Evolutionary conservation across 1,139 yeast genomes (phyloP).

Genomic region (Scheffersomyces segobiensis): DNA sequence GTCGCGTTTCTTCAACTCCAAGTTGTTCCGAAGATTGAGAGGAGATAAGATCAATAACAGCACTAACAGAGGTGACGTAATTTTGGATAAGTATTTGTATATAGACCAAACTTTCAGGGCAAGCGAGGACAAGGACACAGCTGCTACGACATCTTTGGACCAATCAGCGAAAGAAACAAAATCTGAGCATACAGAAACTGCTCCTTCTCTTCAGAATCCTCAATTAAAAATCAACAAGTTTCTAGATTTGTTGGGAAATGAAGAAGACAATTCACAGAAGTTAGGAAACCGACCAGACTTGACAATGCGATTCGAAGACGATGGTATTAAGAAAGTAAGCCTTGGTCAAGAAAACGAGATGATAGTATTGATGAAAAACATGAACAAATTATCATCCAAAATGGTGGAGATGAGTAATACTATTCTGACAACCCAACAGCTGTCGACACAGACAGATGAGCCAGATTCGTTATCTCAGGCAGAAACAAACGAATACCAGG

Average conservation of each 20-base stretch:
- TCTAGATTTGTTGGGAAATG: slow-evolving; percentile 78
- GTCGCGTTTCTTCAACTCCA: slow-evolving; percentile 94
- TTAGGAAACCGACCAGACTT: slow-evolving; percentile 84
- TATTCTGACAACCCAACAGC: slow-evolving; percentile 21
- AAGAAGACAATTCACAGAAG: slow-evolving; percentile 74
- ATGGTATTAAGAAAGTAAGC: slow-evolving; percentile 22
- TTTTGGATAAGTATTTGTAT: slow-evolving; percentile 79
- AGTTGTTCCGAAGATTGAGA: slow-evolving; percentile 79
- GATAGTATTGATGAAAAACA: slow-evolving; percentile 75
- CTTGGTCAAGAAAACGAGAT: slow-evolving; percentile 58
- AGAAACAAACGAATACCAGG: slow-evolving; percentile 37
- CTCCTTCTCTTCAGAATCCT: slow-evolving; percentile 21
- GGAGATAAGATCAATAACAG: slow-evolving; percentile 78
- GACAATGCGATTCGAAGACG: slow-evolving; percentile 77
- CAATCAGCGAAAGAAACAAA: slow-evolving; percentile 5
- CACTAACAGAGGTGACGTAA: slow-evolving; percentile 79
- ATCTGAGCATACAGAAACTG: slow-evolving; percentile 9
- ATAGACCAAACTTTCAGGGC: slow-evolving; percentile 53
- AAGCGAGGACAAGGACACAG: slow-evolving; percentile 19
- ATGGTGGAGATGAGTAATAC: slow-evolving; percentile 63
- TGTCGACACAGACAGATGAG: slow-evolving; percentile 24
- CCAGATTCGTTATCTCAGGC: slow-evolving; percentile 22
- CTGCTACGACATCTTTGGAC: neutral
- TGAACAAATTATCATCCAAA: slow-evolving; percentile 84
- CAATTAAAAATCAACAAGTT: slow-evolving; percentile 48